These are phyloP conservation scores for Plasmodium fragile DNA, from an alignment of 169 alveolate species.

Conservation along the genomic window DNA sequence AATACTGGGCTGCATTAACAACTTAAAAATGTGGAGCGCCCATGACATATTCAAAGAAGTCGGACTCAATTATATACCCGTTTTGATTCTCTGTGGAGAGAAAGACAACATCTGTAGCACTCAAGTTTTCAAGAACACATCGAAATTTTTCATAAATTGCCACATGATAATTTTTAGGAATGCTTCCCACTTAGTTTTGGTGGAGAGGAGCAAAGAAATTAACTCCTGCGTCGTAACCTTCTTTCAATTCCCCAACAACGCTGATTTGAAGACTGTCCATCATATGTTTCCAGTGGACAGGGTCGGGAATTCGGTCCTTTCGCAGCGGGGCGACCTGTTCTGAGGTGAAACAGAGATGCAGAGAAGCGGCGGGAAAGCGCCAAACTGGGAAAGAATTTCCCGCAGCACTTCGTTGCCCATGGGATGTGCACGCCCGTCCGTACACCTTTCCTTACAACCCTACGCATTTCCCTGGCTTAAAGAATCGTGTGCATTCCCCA, in stretches of 20 bases:
- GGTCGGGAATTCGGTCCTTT: slow-evolving; percentile 22
- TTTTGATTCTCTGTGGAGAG: slow-evolving; percentile 58
- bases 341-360: neutral
- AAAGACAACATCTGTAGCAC: slow-evolving; percentile 66
- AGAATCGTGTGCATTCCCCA: neutral
- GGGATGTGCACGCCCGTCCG: neutral
- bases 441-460: neutral
- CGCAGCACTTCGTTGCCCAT: neutral
- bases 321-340: neutral
- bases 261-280: slow-evolving; percentile 35
- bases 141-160: slow-evolving; percentile 46
- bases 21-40: slow-evolving; percentile 86
- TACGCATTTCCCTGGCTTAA: neutral
- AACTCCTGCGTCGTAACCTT: slow-evolving; percentile 46
- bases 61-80: slow-evolving; percentile 49
- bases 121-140: slow-evolving; percentile 54
- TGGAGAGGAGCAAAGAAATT: slow-evolving; percentile 45
- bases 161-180: slow-evolving; percentile 67
- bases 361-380: neutral
- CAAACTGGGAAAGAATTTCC: neutral
- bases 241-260: slow-evolving; percentile 52
- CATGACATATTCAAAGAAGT: slow-evolving; percentile 81
- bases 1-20: slow-evolving; percentile 81
- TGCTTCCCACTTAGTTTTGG: slow-evolving; percentile 72
- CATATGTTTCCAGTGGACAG: slow-evolving; percentile 51